A percentile compares a stretch with the other conserved stretches of the same genome.
Conservation (phyloP, 345 rosid genomes). For the Mallotus nudiflorus region DNA sequence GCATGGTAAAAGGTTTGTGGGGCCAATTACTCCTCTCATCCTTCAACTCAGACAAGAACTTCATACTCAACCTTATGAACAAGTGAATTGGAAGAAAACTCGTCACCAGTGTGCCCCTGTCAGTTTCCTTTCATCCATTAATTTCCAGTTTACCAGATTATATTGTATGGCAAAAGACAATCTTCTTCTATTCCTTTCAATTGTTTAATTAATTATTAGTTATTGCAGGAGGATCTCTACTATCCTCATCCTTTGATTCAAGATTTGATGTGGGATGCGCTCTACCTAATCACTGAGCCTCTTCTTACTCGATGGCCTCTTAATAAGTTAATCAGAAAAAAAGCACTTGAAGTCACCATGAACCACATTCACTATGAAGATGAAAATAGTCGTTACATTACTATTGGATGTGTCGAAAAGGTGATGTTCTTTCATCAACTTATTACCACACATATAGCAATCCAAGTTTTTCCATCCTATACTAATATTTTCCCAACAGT, state of each 20-base stretch:
- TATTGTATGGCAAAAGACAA: too few relatives aligned
- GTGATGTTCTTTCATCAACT: too few relatives aligned
- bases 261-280: constrained; percentile 25
- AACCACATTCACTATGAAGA: constrained; percentile 26
- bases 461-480: too few relatives aligned
- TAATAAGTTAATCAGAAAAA: constrained; percentile 10
- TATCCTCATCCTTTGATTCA: constrained; percentile 20
- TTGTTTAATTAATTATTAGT: too few relatives aligned
- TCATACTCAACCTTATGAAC: constrained; percentile 13
- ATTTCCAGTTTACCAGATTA: too few relatives aligned
- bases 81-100: constrained; percentile 11
- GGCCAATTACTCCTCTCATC: constrained; percentile 25
- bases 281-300: constrained; percentile 12
- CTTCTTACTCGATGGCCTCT: constrained; percentile 24
- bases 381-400: constrained; percentile 24
- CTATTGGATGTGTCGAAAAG: constrained; percentile 24
- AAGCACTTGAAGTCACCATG: constrained; percentile 24
- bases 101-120: constrained; percentile 14
- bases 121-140: background rate
- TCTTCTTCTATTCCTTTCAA: too few relatives aligned
- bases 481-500: too few relatives aligned
- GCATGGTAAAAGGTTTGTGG: constrained; percentile 26
- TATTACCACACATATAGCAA: too few relatives aligned
- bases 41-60: constrained; percentile 20
- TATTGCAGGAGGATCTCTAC: constrained; percentile 24